Conservation (phyloP, 208 protist genomes). For the Trypanosomatidae sp. region DNA sequence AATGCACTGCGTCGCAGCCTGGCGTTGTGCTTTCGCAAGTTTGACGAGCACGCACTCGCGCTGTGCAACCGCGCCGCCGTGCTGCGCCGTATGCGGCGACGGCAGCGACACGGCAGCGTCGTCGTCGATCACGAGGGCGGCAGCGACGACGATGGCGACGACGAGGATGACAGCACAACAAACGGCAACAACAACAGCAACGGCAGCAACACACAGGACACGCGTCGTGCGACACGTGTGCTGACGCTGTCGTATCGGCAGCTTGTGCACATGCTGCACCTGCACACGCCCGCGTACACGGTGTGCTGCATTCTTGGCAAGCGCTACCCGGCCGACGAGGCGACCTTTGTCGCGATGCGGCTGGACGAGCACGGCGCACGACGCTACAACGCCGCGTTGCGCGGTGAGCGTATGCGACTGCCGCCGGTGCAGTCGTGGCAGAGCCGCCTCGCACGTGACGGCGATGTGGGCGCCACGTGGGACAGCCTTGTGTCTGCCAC, state of each 20-base stretch:
- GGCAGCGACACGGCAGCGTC: neutral
- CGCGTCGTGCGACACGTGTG: neutral
- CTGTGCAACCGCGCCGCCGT: neutral
- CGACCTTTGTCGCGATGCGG: conserved; percentile 44
- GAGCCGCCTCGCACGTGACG: conserved; percentile 57
- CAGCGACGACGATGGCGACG: neutral
- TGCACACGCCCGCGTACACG: conserved; percentile 54
- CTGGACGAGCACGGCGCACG: conserved; percentile 11
- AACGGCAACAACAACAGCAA: neutral
- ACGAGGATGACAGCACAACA: neutral
- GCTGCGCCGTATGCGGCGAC: neutral
- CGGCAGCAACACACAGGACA: neutral
- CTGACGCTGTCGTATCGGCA: conserved; percentile 58
- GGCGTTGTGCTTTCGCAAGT: neutral
- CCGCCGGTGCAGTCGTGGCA: conserved; percentile 89
- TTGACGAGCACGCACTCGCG: neutral
- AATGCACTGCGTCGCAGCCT: neutral
- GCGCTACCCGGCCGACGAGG: conserved; percentile 71
- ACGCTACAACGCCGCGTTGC: conserved; percentile 47
- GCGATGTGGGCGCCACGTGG: conserved; percentile 87
- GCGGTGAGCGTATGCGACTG: conserved; percentile 90
- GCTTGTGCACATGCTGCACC: conserved; percentile 72
- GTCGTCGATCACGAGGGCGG: neutral
- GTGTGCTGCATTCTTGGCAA: conserved; percentile 91
- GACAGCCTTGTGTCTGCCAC: conserved; percentile 87